These are phyloP conservation scores for Nicotiana tomentosiformis DNA, from an alignment of 257 asterid genomes.

Conservation along the genomic window DNA sequence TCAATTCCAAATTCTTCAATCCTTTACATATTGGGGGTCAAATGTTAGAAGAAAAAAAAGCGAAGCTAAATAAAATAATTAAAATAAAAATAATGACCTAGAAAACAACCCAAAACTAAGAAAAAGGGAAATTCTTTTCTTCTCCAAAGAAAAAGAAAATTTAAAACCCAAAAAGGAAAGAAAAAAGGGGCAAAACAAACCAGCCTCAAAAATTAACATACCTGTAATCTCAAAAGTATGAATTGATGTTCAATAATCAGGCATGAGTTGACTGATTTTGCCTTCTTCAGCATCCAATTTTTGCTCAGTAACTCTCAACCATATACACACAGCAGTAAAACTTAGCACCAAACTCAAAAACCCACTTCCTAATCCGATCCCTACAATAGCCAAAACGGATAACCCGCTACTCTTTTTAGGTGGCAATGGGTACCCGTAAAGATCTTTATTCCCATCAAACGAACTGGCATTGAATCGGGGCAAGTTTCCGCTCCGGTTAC, in stretches of 20 bases:
- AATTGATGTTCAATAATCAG: slow-evolving; percentile 51
- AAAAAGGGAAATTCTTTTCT: not conserved
- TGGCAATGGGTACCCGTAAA: slow-evolving; percentile 77
- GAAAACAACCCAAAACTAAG: not conserved
- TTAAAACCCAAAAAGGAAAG: not conserved
- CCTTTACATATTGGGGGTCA: slow-evolving; percentile 5
- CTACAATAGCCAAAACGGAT: slow-evolving; percentile 64
- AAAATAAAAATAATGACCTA: not conserved
- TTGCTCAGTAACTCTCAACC: slow-evolving; percentile 77
- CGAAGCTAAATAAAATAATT: not conserved
- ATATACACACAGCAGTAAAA: slow-evolving; percentile 80
- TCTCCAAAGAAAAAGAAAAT: not conserved
- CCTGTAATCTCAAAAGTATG: not conserved
- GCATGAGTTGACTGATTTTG: slow-evolving; percentile 71
- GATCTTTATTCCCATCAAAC: slow-evolving; percentile 69
- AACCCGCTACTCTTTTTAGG: slow-evolving; percentile 63
- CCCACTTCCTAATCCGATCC: slow-evolving; percentile 96
- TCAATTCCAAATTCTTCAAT: not conserved
- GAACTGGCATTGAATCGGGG: slow-evolving; percentile 77
- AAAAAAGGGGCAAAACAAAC: not conserved
- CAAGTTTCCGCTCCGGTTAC: slow-evolving; percentile 64
- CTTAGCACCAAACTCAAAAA: slow-evolving; percentile 73
- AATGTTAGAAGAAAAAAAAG: slow-evolving; percentile 1
- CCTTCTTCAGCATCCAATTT: slow-evolving; percentile 61
- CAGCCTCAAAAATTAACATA: slow-evolving; percentile 3